phyloP scores from a whole-genome alignment of 1,284 basidiomycete genomes.

The Calocybe gambosa region DNA sequence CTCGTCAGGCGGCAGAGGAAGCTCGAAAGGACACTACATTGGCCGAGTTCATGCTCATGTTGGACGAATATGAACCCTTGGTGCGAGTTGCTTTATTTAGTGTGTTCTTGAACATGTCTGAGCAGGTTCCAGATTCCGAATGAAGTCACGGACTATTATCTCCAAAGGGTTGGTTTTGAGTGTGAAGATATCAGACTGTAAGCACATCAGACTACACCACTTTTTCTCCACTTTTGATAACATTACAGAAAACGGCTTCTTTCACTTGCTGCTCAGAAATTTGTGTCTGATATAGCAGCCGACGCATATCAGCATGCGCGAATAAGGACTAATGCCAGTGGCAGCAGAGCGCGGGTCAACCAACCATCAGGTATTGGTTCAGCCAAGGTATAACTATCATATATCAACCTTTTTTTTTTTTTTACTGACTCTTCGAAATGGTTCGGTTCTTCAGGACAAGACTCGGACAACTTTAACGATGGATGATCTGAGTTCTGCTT shows the following conservation, averaged over 20 bases:
- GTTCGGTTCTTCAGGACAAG: conserved; percentile 57
- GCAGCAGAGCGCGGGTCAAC: conserved; percentile 60
- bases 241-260: conserved; percentile 80
- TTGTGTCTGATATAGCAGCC: conserved; percentile 93
- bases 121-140: conserved; percentile 80
- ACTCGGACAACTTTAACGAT: conserved; percentile 96
- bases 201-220: conserved; percentile 27
- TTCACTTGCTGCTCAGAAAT: conserved; percentile 96
- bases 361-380: conserved; percentile 52
- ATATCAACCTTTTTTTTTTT: conserved; percentile 2
- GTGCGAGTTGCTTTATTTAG: conserved; percentile 37
- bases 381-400: conserved; percentile 44
- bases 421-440: neutral
- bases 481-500: conserved; percentile 92
- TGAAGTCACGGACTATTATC: conserved; percentile 97
- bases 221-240: conserved; percentile 1
- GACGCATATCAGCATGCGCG: conserved; percentile 98
- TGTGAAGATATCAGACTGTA: conserved; percentile 90
- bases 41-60: conserved; percentile 91
- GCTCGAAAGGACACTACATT: conserved; percentile 85
- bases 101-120: neutral
- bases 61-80: conserved; percentile 95
- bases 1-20: conserved; percentile 70
- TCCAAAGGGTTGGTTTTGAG: conserved; percentile 95
- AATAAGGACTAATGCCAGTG: conserved; percentile 77